These are phyloP conservation scores for Penicillium maclennaniae DNA, from an alignment of 495 filamentous ascomycete genomes.

Conservation along the genomic window DNA sequence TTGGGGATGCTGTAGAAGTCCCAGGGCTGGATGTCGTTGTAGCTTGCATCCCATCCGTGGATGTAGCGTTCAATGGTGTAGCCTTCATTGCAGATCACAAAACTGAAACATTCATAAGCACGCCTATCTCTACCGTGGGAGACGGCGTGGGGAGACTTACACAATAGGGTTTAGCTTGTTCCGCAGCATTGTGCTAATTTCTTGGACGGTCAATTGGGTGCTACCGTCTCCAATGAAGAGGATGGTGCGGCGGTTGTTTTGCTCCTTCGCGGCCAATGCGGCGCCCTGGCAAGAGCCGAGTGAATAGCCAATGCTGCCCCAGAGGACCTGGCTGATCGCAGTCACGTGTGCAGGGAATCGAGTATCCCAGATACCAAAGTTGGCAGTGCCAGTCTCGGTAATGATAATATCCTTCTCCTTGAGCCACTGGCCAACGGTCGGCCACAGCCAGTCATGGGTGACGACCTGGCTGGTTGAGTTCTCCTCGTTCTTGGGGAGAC, in stretches of 20 bases:
- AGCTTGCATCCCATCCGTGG: slow-evolving; percentile 62
- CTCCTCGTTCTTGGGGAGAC: slow-evolving; percentile 51
- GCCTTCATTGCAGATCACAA: slow-evolving; percentile 54
- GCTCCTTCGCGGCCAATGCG: slow-evolving; percentile 65
- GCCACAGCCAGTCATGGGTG: slow-evolving; percentile 86
- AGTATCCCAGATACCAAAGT: slow-evolving; percentile 88
- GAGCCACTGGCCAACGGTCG: slow-evolving; percentile 72
- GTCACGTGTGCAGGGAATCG: slow-evolving; percentile 72
- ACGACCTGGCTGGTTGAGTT: slow-evolving; percentile 52
- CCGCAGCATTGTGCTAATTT: slow-evolving; percentile 80
- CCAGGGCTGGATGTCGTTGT: slow-evolving; percentile 81
- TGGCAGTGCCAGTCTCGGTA: slow-evolving; percentile 85
- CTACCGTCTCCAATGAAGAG: slow-evolving; percentile 87
- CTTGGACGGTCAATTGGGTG: slow-evolving; percentile 80
- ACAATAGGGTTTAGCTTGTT: slow-evolving; percentile 76
- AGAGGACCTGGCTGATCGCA: slow-evolving; percentile 79
- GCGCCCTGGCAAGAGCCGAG: slow-evolving; percentile 77
- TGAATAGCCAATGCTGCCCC: slow-evolving; percentile 84
- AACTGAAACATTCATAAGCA: slow-evolving; percentile 41
- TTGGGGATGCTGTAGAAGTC: slow-evolving; percentile 62
- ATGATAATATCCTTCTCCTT: slow-evolving; percentile 73
- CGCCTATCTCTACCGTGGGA: background rate
- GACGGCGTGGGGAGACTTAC: slow-evolving; percentile 34
- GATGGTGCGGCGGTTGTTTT: slow-evolving; percentile 60
- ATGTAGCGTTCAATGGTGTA: slow-evolving; percentile 57